These are phyloP conservation scores for Cyclocybe cylindracea DNA, from an alignment of 768 basidiomycete genomes.

Conservation along the genomic window DNA sequence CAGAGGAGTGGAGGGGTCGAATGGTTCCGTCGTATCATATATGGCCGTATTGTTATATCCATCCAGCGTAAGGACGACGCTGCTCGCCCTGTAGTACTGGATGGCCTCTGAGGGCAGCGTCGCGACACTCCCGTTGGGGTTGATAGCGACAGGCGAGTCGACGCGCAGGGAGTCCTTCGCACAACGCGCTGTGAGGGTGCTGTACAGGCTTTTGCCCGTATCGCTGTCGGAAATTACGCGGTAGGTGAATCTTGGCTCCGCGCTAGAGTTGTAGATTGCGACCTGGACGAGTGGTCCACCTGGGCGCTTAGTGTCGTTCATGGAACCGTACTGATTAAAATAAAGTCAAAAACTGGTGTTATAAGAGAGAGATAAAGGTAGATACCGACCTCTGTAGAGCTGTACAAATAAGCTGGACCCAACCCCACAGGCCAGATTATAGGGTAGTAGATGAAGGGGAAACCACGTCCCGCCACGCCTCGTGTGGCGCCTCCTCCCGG, in stretches of 20 bases:
- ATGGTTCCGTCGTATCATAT: slow-evolving; percentile 31
- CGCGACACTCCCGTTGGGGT: slow-evolving; percentile 17
- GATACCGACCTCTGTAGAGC: slow-evolving; percentile 3
- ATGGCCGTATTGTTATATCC: slow-evolving; percentile 59
- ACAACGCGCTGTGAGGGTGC: slow-evolving; percentile 38
- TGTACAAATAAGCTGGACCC: slow-evolving; percentile 21
- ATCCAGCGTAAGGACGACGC: slow-evolving; percentile 52
- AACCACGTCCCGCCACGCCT: slow-evolving; percentile 44
- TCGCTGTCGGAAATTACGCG: slow-evolving; percentile 41
- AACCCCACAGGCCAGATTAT: slow-evolving; percentile 36
- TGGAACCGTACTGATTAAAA: slow-evolving; percentile 4
- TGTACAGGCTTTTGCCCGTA: slow-evolving; percentile 37
- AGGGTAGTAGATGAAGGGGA: slow-evolving; percentile 62
- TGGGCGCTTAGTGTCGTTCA: slow-evolving; percentile 39
- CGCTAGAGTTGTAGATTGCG: slow-evolving; percentile 28
- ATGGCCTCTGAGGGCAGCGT: slow-evolving; percentile 45
- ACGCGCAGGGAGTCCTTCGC: slow-evolving; percentile 9
- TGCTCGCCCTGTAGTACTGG: slow-evolving; percentile 61
- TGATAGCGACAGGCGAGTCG: slow-evolving; percentile 11
- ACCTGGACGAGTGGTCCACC: slow-evolving; percentile 41
- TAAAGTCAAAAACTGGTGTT: slow-evolving; percentile 32
- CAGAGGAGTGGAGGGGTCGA: slow-evolving; percentile 7
- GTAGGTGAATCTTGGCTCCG: slow-evolving; percentile 25
- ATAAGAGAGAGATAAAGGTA: not conserved
- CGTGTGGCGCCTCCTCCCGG: slow-evolving; percentile 37